Conservation (phyloP, 2,329 filamentous ascomycete species). For the Rhynchosporium graminicola region DNA sequence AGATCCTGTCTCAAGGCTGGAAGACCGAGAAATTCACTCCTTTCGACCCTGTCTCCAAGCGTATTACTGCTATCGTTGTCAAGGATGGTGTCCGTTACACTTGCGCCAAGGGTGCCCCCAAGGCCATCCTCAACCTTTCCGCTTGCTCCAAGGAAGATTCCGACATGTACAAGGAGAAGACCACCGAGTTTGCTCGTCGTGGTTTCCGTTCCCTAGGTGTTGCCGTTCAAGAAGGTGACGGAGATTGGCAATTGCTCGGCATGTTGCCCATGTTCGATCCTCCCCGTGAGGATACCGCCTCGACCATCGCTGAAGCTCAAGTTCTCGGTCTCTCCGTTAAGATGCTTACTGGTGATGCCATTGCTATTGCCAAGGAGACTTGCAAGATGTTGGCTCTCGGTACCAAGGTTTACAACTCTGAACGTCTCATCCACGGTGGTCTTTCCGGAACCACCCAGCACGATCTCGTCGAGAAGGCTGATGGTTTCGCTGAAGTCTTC, state of each 20-base stretch:
- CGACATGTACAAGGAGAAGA: constrained; percentile 70
- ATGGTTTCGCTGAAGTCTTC: constrained; percentile 94
- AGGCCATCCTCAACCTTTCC: constrained; percentile 70
- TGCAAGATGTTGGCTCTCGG: constrained; percentile 80
- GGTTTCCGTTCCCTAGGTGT: constrained; percentile 81
- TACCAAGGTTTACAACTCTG: constrained; percentile 80
- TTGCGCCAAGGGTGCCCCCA: constrained; percentile 77
- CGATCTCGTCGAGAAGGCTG: constrained; percentile 80
- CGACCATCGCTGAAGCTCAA: constrained; percentile 76
- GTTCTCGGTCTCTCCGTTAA: constrained; percentile 76
- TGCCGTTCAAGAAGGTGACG: constrained; percentile 75
- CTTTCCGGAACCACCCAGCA: constrained; percentile 72
- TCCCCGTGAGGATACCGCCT: constrained; percentile 75
- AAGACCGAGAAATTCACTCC: constrained; percentile 75
- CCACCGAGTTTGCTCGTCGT: constrained; percentile 73
- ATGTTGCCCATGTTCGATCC: constrained; percentile 82
- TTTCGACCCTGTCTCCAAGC: constrained; percentile 79
- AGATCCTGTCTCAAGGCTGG: constrained; percentile 75
- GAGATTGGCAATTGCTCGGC: constrained; percentile 69
- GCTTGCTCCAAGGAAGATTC: constrained; percentile 66
- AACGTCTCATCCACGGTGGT: constrained; percentile 75
- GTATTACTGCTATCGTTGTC: constrained; percentile 69
- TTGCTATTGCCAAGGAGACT: constrained; percentile 78
- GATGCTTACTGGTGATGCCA: constrained; percentile 81
- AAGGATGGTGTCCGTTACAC: constrained; percentile 70